Evolutionary conservation across 306 rosid genomes (phyloP), one percentile per base, ranked within the genome.

Genomic region (Sechiopsis laciniata): DNA sequence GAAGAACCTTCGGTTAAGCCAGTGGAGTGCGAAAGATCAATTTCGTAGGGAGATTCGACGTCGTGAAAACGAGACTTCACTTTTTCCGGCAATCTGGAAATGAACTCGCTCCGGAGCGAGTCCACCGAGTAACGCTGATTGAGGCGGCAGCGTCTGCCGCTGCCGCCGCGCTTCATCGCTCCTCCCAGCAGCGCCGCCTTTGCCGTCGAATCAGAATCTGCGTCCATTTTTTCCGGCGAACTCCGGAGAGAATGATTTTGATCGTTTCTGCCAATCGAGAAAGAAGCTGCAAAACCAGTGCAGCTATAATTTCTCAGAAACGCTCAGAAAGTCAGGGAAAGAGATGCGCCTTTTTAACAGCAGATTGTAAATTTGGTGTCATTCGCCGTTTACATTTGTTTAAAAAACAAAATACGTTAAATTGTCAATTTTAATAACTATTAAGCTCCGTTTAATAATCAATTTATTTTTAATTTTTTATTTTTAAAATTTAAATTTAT

Each of bases 91-190:
- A 85, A 83, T 78, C 75, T 77, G 2, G 84, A 53, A 6, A 78
- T 9, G 75, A 85, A 85, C 74, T 83, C 87, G 13, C 56, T 74
- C 71, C 82, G 56, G 66, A 85, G 82, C 2, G 82, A 74, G 82
- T 67, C 68, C 37, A 79, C 82, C 9, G 89, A 85, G 85, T 80
- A 59, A 24, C 61, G 65, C 17, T 85, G 87, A 56, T 67, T 67
- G 17, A 82, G 78, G 12, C 71, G 76, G 40, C 81, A 57, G n/a
- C 79, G 75, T 8, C 75, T 40, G 17, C 78, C 78, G 11, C 75
- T 68, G 4, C 72, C 64, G 17, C 80, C 63, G 22, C 62, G 56
- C 20, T 54, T 37, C 46, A 46, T 46, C 54, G 74, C 62, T 0
- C 40, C 79, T 14, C 29, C 79, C 22, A 85, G 7, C 20, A 85